phyloP scores from a whole-genome alignment of 2,329 filamentous ascomycete genomes.

The Ceratocystis harringtonii region DNA sequence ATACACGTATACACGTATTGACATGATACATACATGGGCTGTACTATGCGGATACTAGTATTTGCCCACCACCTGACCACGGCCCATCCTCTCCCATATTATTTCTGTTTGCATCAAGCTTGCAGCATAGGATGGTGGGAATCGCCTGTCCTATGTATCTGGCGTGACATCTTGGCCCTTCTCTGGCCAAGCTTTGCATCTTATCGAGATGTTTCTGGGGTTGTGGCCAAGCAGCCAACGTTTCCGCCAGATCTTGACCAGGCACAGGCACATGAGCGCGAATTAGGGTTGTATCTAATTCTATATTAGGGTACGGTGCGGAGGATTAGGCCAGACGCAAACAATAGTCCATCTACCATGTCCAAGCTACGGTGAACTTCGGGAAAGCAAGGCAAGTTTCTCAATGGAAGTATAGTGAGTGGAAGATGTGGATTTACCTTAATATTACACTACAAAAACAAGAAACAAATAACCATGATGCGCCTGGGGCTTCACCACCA shows the following conservation, averaged over 20 bases:
- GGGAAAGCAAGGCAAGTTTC: too few species aligned
- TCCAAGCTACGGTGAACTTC: too few species aligned
- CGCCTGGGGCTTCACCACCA: background rate
- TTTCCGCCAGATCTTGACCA: background rate
- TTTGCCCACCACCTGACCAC: too few species aligned
- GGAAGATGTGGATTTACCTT: background rate
- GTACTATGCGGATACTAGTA: too few species aligned
- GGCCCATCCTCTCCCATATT: background rate
- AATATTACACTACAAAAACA: background rate
- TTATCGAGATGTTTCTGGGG: background rate
- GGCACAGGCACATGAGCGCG: background rate
- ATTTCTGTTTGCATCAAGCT: background rate
- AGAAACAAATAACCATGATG: constrained; percentile 4
- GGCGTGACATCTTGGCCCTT: background rate
- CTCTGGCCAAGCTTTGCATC: background rate
- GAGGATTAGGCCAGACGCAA: too few species aligned
- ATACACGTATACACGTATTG: background rate
- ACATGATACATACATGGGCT: background rate
- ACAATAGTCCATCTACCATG: too few species aligned
- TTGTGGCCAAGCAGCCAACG: background rate
- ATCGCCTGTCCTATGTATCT: background rate
- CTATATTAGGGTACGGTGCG: too few species aligned
- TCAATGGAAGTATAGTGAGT: background rate
- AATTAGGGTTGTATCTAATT: background rate
- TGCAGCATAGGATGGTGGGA: background rate